Percentiles rank a stretch among this genome's conserved stretches.
Evolutionary conservation across 768 basidiomycete genomes (phyloP).

Genomic region (Plicaturopsis crispa): DNA sequence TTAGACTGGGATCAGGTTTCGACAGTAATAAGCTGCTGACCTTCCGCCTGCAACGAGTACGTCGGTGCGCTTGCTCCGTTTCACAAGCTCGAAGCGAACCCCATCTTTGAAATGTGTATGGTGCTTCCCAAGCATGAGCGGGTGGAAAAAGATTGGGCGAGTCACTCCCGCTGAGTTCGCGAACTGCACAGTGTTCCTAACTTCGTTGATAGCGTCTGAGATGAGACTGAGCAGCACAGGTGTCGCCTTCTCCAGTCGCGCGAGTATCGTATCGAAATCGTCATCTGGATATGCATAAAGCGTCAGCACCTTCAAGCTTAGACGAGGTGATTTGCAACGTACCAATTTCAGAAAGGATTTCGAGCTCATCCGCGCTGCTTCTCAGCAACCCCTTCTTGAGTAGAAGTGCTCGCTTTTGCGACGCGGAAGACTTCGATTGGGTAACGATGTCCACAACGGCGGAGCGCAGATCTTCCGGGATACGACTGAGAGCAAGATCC

Average conservation of each 20-base stretch:
- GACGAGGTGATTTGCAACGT: constrained; percentile 8
- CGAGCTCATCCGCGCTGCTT: constrained; percentile 66
- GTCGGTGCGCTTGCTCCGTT: constrained; percentile 57
- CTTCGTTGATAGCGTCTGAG: constrained; percentile 46
- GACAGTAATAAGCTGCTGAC: constrained; percentile 27
- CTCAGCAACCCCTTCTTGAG: constrained; percentile 65
- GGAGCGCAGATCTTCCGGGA: constrained; percentile 47
- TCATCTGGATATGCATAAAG: constrained; percentile 41
- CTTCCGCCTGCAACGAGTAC: constrained; percentile 78
- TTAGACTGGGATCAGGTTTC: background rate
- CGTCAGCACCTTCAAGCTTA: background rate
- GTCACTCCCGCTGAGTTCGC: constrained; percentile 56
- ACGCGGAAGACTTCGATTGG: constrained; percentile 53
- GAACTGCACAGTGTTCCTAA: constrained; percentile 54
- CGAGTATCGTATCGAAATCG: constrained; percentile 49
- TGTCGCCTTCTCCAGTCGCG: constrained; percentile 53
- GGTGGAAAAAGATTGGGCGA: constrained; percentile 58
- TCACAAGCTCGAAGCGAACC: constrained; percentile 66
- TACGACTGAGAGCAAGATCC: constrained; percentile 51
- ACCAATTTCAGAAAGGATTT: constrained; percentile 60
- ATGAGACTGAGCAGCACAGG: constrained; percentile 43
- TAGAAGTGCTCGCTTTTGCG: constrained; percentile 64
- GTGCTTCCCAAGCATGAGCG: constrained; percentile 65
- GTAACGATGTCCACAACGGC: constrained; percentile 59
- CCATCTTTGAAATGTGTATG: constrained; percentile 65